These are phyloP conservation scores for Trametes sp. DNA, from an alignment of 1,284 basidiomycete genomes.

Conservation along the genomic window DNA sequence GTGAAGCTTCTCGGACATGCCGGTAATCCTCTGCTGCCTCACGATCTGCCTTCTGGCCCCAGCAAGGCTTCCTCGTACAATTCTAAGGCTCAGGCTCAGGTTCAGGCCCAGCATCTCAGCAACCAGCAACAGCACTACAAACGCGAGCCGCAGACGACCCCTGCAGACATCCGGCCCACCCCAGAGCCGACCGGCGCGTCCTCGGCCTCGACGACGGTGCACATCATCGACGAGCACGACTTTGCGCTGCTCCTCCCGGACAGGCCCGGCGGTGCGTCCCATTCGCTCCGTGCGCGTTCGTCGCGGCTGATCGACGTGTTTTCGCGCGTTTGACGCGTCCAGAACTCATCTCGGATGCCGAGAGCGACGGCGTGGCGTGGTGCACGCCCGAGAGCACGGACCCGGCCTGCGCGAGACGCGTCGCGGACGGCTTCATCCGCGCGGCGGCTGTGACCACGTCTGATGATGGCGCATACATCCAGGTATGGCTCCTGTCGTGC, in stretches of 20 bases:
- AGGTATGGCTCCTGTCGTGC: conserved; percentile 41
- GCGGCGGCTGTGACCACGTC: conserved; percentile 48
- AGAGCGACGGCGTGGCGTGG: conserved; percentile 49
- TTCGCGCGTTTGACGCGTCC: conserved; percentile 10
- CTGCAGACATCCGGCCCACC: conserved; percentile 48
- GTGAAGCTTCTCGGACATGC: background rate
- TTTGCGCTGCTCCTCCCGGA: conserved; percentile 53
- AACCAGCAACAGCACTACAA: conserved; percentile 7
- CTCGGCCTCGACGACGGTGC: conserved; percentile 50
- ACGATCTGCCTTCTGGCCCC: background rate
- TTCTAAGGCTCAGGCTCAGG: background rate
- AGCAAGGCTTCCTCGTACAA: conserved; percentile 14
- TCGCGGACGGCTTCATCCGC: conserved; percentile 51
- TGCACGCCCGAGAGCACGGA: conserved; percentile 44
- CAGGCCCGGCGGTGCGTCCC: conserved; percentile 46
- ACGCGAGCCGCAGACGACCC: conserved; percentile 17
- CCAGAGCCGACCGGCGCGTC: conserved; percentile 53
- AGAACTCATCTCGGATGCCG: conserved; percentile 55
- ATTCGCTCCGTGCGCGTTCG: background rate
- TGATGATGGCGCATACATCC: conserved; percentile 51
- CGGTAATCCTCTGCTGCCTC: background rate
- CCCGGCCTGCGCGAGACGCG: conserved; percentile 38
- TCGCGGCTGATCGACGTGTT: conserved; percentile 4
- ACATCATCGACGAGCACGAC: conserved; percentile 42
- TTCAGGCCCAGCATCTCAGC: too few relatives aligned